Evolutionary conservation across 371 early-diverging fungal species (phyloP).

Genomic region (Apophysomyces variabilis): DNA sequence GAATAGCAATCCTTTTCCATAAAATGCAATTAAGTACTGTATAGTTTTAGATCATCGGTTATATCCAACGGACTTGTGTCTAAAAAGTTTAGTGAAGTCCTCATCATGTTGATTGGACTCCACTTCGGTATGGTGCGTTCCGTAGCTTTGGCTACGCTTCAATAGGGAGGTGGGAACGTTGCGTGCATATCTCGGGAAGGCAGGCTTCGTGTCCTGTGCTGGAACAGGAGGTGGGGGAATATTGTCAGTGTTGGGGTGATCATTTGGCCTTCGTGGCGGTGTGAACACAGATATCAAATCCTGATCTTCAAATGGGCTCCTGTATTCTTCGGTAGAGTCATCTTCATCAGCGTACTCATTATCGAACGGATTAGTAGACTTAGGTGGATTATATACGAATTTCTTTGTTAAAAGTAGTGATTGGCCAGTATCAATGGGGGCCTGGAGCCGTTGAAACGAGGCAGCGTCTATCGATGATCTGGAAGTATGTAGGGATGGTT

Average conservation of each 20-base stretch:
- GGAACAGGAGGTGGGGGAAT: slow-evolving; percentile 51
- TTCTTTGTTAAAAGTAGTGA: slow-evolving; percentile 44
- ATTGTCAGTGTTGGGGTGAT: slow-evolving; percentile 32
- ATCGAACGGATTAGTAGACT: slow-evolving; percentile 31
- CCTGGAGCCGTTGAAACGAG: slow-evolving; percentile 24
- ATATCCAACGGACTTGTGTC: slow-evolving; percentile 5
- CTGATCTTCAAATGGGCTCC: slow-evolving; percentile 20
- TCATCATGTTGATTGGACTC: background rate
- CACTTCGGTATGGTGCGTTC: slow-evolving; percentile 4
- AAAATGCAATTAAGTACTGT: no score
- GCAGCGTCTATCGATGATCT: slow-evolving; percentile 35
- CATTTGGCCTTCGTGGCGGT: slow-evolving; percentile 18
- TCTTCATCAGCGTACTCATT: slow-evolving; percentile 18
- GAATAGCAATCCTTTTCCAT: no score
- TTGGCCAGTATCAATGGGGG: slow-evolving; percentile 40
- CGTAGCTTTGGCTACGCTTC: slow-evolving; percentile 35
- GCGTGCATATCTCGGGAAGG: slow-evolving; percentile 44
- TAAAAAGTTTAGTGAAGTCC: background rate
- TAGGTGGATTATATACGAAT: slow-evolving; percentile 40
- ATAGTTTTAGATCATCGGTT: background rate
- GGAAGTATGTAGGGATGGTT: slow-evolving; percentile 31
- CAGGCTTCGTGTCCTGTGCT: slow-evolving; percentile 45
- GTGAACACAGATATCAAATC: background rate
- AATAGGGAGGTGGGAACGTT: slow-evolving; percentile 24
- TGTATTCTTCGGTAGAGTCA: background rate